Evolutionary conservation across 2,329 filamentous ascomycete species (phyloP).

Genomic region (Rhexocercosporidium sp.): DNA sequence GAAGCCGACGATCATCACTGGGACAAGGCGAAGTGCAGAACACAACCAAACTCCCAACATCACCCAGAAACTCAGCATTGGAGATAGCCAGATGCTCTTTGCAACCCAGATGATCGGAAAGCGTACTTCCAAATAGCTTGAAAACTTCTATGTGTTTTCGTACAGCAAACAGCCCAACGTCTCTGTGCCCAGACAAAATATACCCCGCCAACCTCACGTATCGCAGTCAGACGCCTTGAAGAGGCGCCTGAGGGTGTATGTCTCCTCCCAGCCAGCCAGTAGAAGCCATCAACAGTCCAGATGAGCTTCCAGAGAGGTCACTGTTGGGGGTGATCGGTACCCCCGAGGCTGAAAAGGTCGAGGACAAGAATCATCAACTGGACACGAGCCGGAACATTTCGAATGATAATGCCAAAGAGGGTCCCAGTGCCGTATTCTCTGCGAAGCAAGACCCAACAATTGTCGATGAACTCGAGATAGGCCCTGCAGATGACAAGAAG

Average conservation of each 20-base stretch:
- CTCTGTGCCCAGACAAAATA: neutral
- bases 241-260: constrained; percentile 41
- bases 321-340: constrained; percentile 15
- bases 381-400: neutral
- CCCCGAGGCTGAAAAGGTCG: neutral
- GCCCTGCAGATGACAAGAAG: neutral
- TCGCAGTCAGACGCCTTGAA: constrained; percentile 31
- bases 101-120: neutral
- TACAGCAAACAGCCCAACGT: neutral
- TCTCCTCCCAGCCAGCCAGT: constrained; percentile 39
- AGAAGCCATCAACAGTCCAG: constrained; percentile 33
- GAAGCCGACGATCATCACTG: neutral
- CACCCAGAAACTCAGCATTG: constrained; percentile 1
- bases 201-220: constrained; percentile 40
- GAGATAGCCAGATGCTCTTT: constrained; percentile 9
- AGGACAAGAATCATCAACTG: neutral
- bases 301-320: constrained; percentile 31
- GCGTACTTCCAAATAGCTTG: neutral
- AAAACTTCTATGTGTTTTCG: neutral
- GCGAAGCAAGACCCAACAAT: neutral
- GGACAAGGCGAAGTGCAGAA: neutral
- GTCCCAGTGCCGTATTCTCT: neutral
- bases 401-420: neutral
- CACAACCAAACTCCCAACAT: neutral
- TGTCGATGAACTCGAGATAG: neutral